Percentiles rank a stretch among this genome's conserved stretches.
Evolutionary conservation across 176 grass and related monocot species (phyloP).

Genomic region (Saccharum spontaneum): DNA sequence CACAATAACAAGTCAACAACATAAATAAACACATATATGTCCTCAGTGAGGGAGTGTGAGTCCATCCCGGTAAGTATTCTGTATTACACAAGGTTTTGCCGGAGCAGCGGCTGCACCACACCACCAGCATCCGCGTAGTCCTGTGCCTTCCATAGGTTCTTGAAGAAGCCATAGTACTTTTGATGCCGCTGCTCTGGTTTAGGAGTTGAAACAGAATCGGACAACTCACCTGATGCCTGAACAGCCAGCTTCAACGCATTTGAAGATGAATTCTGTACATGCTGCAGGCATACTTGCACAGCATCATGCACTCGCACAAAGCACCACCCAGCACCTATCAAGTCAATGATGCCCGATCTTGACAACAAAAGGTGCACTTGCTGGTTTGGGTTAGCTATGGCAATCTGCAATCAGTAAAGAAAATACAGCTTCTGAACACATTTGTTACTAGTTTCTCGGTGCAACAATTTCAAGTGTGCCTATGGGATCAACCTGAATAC

Average conservation of each 20-base stretch:
- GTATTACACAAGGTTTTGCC: constrained; percentile 49
- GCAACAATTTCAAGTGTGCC: not conserved
- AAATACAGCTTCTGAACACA: constrained; percentile 18
- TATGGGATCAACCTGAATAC: constrained; percentile 66
- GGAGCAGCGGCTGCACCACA: constrained; percentile 61
- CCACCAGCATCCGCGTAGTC: not conserved
- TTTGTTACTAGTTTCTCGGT: not conserved
- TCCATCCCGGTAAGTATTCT: not conserved
- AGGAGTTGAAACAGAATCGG: constrained; percentile 17
- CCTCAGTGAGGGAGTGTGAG: not conserved
- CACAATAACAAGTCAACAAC: not conserved
- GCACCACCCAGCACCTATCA: constrained; percentile 78
- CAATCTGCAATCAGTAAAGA: constrained; percentile 53
- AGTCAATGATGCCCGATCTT: constrained; percentile 65
- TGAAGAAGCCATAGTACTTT: constrained; percentile 37
- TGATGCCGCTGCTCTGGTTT: constrained; percentile 27
- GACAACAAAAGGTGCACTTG: constrained; percentile 82
- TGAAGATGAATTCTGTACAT: constrained; percentile 51
- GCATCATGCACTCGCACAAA: constrained; percentile 93
- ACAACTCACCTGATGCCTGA: constrained; percentile 24
- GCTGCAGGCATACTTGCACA: constrained; percentile 84
- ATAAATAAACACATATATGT: not conserved
- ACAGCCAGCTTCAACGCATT: constrained; percentile 15
- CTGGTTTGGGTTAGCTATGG: constrained; percentile 77
- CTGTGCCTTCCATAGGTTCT: constrained; percentile 50